phyloP scores from a whole-genome alignment of 352 stramenopile genomes.

The Globisporangium echinulatum region DNA sequence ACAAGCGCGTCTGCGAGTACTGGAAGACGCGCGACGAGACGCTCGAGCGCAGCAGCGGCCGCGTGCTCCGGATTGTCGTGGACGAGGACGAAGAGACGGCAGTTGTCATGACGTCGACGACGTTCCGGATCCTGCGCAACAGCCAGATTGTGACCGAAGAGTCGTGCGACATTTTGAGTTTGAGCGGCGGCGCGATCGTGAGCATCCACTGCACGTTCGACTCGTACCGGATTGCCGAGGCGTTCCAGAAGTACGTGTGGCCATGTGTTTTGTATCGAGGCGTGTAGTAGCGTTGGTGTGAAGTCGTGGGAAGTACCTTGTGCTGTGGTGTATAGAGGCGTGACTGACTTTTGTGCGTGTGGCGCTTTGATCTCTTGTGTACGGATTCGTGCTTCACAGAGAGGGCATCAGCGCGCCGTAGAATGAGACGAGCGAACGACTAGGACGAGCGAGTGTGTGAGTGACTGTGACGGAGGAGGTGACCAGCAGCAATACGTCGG shows the following conservation, averaged over 20 bases:
- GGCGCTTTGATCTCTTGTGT: neutral
- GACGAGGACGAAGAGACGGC: conserved; percentile 82
- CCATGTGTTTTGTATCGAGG: too few species aligned
- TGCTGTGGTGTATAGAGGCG: neutral
- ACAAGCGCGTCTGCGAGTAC: conserved; percentile 83
- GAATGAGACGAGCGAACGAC: neutral
- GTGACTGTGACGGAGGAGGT: neutral
- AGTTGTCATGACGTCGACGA: conserved; percentile 87
- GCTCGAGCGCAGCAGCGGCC: conserved; percentile 72
- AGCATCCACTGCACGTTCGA: conserved; percentile 88
- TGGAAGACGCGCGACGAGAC: conserved; percentile 87
- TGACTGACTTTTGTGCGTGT: neutral
- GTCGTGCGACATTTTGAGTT: conserved; percentile 79
- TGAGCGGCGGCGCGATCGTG: conserved; percentile 64
- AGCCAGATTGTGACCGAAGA: conserved; percentile 82
- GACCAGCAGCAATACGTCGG: too few species aligned
- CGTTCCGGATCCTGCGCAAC: conserved; percentile 83
- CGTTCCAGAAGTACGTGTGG: conserved; percentile 75
- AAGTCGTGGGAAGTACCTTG: too few species aligned
- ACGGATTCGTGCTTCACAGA: conserved; percentile 16
- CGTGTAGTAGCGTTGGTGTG: too few species aligned
- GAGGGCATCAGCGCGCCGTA: conserved; percentile 77
- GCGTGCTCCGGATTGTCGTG: conserved; percentile 75
- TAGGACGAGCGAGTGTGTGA: conserved; percentile 4
- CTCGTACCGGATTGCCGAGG: conserved; percentile 75